Percentiles rank a stretch among this genome's conserved stretches.
Conservation (phyloP, 108 stramenopile species). For the Licmophora abbreviata region DNA sequence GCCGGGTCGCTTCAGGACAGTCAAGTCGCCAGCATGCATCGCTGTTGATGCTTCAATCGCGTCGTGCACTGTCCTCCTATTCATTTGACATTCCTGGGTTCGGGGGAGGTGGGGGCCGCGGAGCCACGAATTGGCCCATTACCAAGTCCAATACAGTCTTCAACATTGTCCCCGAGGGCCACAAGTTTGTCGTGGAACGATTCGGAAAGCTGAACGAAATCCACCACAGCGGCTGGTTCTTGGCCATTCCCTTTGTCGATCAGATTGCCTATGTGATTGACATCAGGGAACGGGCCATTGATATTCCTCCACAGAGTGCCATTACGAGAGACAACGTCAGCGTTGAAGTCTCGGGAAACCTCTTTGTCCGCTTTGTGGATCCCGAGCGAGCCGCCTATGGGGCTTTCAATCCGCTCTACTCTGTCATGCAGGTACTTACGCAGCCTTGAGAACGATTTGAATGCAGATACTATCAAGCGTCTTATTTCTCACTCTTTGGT, state of each 20-base stretch:
- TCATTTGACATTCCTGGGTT: constrained; percentile 9
- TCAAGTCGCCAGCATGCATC: no score
- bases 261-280: constrained; percentile 91
- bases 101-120: constrained; percentile 6
- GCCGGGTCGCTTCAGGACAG: no score
- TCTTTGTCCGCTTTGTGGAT: constrained; percentile 91
- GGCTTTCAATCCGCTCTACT: constrained; percentile 91
- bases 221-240: constrained; percentile 87
- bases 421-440: constrained; percentile 81
- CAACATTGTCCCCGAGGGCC: constrained; percentile 90
- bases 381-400: constrained; percentile 93
- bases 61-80: constrained; percentile 10
- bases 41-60: no score
- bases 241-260: constrained; percentile 92
- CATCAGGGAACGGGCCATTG: constrained; percentile 89
- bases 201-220: constrained; percentile 86
- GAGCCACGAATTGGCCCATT: constrained; percentile 63
- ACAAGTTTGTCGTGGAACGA: constrained; percentile 91
- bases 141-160: constrained; percentile 82
- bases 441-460: no score
- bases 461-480: no score
- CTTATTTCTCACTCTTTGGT: no score
- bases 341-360: constrained; percentile 95
- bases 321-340: constrained; percentile 97
- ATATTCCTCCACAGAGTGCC: constrained; percentile 87